Percentiles rank a stretch among this genome's conserved stretches.
Evolutionary conservation across 169 alveolate genomes (phyloP).

Genomic region (Neospora caninum): DNA sequence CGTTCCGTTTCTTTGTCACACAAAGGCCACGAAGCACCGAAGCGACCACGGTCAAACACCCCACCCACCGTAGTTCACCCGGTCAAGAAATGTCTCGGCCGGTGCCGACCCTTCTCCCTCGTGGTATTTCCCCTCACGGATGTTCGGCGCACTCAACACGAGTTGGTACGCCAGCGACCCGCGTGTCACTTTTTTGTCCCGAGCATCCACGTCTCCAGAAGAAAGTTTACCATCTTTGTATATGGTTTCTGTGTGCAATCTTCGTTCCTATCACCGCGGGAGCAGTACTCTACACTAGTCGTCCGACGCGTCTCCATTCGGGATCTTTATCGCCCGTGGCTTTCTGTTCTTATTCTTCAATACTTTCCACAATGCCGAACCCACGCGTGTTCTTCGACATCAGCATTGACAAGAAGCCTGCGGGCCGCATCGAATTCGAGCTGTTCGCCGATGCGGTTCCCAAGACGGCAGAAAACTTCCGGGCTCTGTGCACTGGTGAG

Average conservation of each 20-base stretch:
- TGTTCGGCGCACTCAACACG: background rate
- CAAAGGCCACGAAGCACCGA: background rate
- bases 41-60: constrained; percentile 1
- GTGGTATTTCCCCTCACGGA: constrained; percentile 12
- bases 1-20: background rate
- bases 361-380: constrained; percentile 75
- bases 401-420: constrained; percentile 82
- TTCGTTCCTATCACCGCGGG: background rate
- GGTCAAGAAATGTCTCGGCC: background rate
- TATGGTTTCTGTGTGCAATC: background rate
- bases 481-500: constrained; percentile 98
- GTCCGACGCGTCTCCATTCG: background rate
- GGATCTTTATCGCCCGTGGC: background rate
- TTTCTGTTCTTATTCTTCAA: background rate
- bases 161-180: background rate
- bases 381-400: constrained; percentile 93
- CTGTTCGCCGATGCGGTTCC: constrained; percentile 95
- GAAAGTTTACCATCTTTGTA: background rate
- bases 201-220: background rate
- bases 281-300: background rate
- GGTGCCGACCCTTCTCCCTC: constrained; percentile 12
- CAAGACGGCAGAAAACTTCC: constrained; percentile 98
- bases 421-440: constrained; percentile 94
- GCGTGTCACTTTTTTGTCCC: background rate
- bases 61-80: constrained; percentile 13